These are phyloP conservation scores for Plasmodium inui DNA, from an alignment of 169 alveolate species.

Conservation along the genomic window DNA sequence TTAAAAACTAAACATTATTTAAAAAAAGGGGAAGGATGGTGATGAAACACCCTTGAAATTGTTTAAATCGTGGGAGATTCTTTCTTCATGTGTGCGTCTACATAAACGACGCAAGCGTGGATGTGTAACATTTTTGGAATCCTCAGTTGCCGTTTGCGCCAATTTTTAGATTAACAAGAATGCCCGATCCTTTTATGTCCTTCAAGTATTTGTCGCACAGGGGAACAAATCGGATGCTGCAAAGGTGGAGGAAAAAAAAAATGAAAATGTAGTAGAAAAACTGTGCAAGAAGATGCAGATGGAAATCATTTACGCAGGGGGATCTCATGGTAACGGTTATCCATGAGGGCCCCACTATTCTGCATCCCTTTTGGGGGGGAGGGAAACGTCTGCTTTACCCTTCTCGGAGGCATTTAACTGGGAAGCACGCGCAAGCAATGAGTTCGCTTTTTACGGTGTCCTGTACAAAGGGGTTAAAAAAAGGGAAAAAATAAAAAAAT, in stretches of 20 bases:
- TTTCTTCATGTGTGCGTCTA: background rate
- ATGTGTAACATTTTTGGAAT: background rate
- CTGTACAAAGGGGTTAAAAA: constrained; percentile 16
- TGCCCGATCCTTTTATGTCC: constrained; percentile 86
- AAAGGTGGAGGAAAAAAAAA: constrained; percentile 42
- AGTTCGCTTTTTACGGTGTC: constrained; percentile 81
- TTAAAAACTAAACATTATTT: constrained; percentile 59
- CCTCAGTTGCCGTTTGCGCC: constrained; percentile 1
- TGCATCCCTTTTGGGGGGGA: background rate
- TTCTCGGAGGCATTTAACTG: constrained; percentile 80
- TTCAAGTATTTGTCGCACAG: constrained; percentile 84
- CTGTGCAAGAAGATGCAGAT: background rate
- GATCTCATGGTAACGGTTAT: background rate
- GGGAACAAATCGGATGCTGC: constrained; percentile 90
- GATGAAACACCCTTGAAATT: constrained; percentile 18
- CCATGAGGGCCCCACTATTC: background rate
- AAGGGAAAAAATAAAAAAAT: background rate
- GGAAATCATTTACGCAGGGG: background rate
- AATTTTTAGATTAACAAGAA: constrained; percentile 81
- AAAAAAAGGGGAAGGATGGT: constrained; percentile 15
- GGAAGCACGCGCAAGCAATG: constrained; percentile 83
- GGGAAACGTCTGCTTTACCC: constrained; percentile 37
- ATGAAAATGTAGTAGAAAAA: background rate
- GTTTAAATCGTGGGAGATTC: background rate
- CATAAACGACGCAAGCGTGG: background rate